Evolutionary conservation across 2,329 filamentous ascomycete species (phyloP).

Genomic region (Mycosphaerelloides madeirae): DNA sequence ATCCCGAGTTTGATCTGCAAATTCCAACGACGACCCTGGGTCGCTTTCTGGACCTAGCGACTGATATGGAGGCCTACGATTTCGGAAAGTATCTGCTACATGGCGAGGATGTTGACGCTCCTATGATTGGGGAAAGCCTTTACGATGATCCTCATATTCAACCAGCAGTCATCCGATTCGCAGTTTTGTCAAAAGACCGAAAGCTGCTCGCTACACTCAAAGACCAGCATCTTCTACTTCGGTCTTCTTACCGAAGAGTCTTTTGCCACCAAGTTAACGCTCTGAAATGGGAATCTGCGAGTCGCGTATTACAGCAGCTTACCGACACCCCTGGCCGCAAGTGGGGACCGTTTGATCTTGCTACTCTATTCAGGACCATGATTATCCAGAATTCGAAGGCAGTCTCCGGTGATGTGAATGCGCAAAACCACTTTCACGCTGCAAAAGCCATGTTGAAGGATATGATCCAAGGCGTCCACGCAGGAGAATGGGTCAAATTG

Average conservation of each 20-base stretch:
- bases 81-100: slow-evolving; percentile 53
- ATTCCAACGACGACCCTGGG: slow-evolving; percentile 48
- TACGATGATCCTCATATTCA: slow-evolving; percentile 48
- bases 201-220: slow-evolving; percentile 28
- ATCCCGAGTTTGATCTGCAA: slow-evolving; percentile 42
- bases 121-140: slow-evolving; percentile 43
- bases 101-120: slow-evolving; percentile 50
- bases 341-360: slow-evolving; percentile 12
- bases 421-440: slow-evolving; percentile 1
- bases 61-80: slow-evolving; percentile 42
- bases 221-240: slow-evolving; percentile 2
- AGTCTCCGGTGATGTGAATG: not conserved
- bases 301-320: slow-evolving; percentile 32
- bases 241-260: slow-evolving; percentile 29
- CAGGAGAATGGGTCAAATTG: too few relatives aligned
- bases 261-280: slow-evolving; percentile 41
- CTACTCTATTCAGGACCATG: slow-evolving; percentile 11
- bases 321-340: slow-evolving; percentile 11
- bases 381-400: slow-evolving; percentile 1
- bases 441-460: slow-evolving; percentile 10
- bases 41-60: slow-evolving; percentile 48
- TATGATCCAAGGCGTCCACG: not conserved
- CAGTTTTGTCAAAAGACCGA: slow-evolving; percentile 45
- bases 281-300: slow-evolving; percentile 39
- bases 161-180: slow-evolving; percentile 53